Evolutionary conservation across 2,329 filamentous ascomycete genomes (phyloP), one percentile per base, ranked within the genome.

Genomic region (Sclerotinia sclerotiorum): DNA sequence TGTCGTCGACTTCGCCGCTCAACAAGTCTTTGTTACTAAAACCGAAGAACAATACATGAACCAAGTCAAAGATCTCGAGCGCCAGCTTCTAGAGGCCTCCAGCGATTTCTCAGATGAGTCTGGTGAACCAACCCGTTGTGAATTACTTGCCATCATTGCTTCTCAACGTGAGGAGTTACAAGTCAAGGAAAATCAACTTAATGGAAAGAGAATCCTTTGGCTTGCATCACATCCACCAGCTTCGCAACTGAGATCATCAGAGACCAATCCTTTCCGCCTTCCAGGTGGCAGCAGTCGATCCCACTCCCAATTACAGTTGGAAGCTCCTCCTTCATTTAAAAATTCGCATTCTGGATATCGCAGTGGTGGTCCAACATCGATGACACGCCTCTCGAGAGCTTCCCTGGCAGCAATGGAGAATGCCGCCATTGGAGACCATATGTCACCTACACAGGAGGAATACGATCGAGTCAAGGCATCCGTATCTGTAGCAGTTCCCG

Each of bases 181-280:
- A 19, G 35, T 68, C 27, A 68, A 68, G 13, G 65, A 68, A 5
- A 62, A 68, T 3, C 65, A 68, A 8, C 27, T 68, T 0, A 68
- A 68, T 13, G 65, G 65, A 39, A 68, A 68, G 56, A 29, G 65
- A 21, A 42, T 68, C 1, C 51, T 68, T 11, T 68, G 65, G 65
- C 44, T 68, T 19, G 65, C 65, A 17, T 68, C 65, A 1, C 65
- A 68, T 35, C 65, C 65, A n/a, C 32, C 65, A 3, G 60, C 57
- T 17, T 62, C 65, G 0, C 65, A 68, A 13, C 57, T 55, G 6
- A 63, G 60, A 44, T 27, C 42, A 5, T 24, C 39, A 35, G 49
- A 68, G 17, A 35, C 39, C 2, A 35, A 55, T 35, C 48, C 51
- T 3, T 54, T 56, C 3, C 21, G 4, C 6, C 62, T 65, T 27